Evolutionary conservation across 2,329 filamentous ascomycete genomes (phyloP), one percentile per base, ranked within the genome.

Genomic region (Sarocladium oryzae): DNA sequence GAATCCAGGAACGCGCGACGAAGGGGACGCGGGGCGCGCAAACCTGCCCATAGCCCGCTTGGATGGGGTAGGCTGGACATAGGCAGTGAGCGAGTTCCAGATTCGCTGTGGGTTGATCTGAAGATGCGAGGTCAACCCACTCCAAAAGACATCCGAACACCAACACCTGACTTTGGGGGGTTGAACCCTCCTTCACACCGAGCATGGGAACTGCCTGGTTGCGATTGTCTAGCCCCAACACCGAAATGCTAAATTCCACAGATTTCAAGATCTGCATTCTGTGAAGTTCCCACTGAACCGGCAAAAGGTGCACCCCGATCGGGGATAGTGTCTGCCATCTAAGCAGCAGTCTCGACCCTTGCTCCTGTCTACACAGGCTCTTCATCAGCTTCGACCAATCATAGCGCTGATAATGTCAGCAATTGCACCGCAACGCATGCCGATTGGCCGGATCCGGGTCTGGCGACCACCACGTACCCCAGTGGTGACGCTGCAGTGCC

Each of bases 371-470:
- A 18, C 18, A 16, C 36, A 40, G 21, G 36, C 16, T 18, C 21
- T 40, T 40, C 16, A 16, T 28, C 23, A 7, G 11, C 3, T 48
- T n/a, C n/a, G 32, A n/a, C 46, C 46, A 49, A 49, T 49, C 30
- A 49, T 2, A 26, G n/a, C 7, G 4, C 4, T 23, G 46, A 24
- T 28, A 49, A 49, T 36, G 46, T 49, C 46, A 49, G 46, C 46
- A 49, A 9, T 23, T 37, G 15, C 4, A 32, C 46, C 46, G 43
- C 43, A 20, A 48, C 43, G 28, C 43, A 33, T 23, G 24, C 43
- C 43, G 43, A 48, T 48, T 48, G 43, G 43, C 28, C 16, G 43
- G 21, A 48, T 48, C 43, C 43, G 43, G 43, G 43, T n/a, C 43
- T 13, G 28, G 3, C 43, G 13, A 33, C 26, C 43, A 48, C 43